Base-by-base conservation (phyloP, 345 rosid species). In the Rhizophora mangle region DNA sequence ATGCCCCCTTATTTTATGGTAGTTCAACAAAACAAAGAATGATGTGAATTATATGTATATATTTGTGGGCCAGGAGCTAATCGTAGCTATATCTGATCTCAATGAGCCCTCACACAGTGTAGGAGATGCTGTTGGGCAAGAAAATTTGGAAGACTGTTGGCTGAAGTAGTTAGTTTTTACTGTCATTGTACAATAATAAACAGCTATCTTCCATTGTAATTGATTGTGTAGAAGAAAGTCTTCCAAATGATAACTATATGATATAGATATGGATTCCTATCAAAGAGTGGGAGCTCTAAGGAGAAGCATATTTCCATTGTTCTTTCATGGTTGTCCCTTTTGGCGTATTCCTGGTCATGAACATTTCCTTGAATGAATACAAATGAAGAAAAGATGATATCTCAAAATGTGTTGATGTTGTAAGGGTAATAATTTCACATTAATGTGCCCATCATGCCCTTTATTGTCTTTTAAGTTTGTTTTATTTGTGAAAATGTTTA, bases 1-100 rank as follows among this genome's bases (percentile, higher is more conserved):
- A 36, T 70, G 60, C 62, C 56, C 78, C 73, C 75, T 70, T 70
- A 69, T 15, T 62, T 63, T 32, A 32, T 61, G 29, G 32, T 49
- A 49, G 29, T 52, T 53, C 54, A 20, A 15, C 43, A 53, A 26
- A 24, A 43, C 56, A 59, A 43, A 6, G 61, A 36, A 26, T n/a
- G 21, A 24, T 5, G 9, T 29, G 24, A 60, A 18, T 77, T 70
- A 34, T 16, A 24, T 65, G 6, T n/a, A 16, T 63, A 57, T 31
- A 51, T 56, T 22, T 67, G 20, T 20, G 72, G 53, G 57, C 32
- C 62, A 24, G 52, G 37, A 58, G 51, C 43, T 37, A 37, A 1
- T 37, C 10, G 10, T 37, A 8, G 2, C 11, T 37, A 37, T 65
- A 8, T 36, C 64, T 39, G 65, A 21, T 19, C n/a, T 65, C 30